Base-by-base conservation (phyloP, 73 alveolate species). In the Paramecium sexaurelia region DNA sequence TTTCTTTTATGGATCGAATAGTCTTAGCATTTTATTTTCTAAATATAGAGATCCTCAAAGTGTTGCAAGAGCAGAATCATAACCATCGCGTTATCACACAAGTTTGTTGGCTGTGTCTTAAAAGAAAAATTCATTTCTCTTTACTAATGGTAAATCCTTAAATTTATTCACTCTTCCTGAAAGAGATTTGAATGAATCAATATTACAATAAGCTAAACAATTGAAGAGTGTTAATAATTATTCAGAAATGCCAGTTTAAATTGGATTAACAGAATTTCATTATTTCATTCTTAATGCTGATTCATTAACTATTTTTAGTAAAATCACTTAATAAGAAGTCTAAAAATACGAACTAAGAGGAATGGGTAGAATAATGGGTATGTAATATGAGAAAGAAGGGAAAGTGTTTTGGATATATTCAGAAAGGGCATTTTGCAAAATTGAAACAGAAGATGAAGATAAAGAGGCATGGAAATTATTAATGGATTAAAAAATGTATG, bases 381-480 rank as follows among this genome's bases (percentile, higher is more conserved):
- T 78, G 90, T 43, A 78, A 78, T 78, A 78, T 78, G 90, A 78
- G 10, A 78, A 24, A 17, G 90, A 32, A 41, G 40, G 19, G 19
- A 20, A 78, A 39, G 68, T 26, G 0, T 78, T 78, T 45, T 78
- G 90, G 90, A 43, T 78, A 7, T 78, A 40, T 20, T 78, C 90
- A 1, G 90, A 78, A 78, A 78, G 71, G 17, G 10, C 43, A 10
- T 37, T 78, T 9, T 78, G 90, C 22, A 78, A 78, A 43, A 43
- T 78, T 1, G 90, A 78, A 19, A 33, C 55, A 5, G 40, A 26
- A 26, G 55, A 78, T 78, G 90, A 78, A 45, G 90, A 78, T 17
- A 78, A 78, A 15, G 90, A 78, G 13, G 90, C 90, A 29, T 78
- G 90, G 90, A 78, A 78, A 40, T 78, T 78, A 22, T 78, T 78